Evolutionary conservation across 1,284 basidiomycete species (phyloP), one percentile per base, ranked within the genome.

Genomic region (Ganoderma resinaceum): DNA sequence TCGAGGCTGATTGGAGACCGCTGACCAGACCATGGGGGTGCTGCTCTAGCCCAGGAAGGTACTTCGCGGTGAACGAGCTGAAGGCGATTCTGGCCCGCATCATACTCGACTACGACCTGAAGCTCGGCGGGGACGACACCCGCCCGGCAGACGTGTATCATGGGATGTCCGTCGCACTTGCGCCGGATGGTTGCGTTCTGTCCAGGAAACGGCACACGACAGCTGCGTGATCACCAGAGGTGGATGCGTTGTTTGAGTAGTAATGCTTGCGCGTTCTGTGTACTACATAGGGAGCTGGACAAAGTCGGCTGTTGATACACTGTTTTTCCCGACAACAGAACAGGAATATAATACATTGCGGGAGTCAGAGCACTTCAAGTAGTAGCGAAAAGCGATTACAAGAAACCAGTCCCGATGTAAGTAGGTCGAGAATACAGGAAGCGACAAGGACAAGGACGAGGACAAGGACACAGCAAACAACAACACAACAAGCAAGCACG

Each of bases 11-110:
- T n/a, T 29, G 4, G 2, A 9, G 4, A 14, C 38, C 38, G 12
- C 12, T 7, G 38, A 38, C 5, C 38, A 11, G n/a, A n/a, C n/a
- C n/a, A n/a, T n/a, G n/a, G n/a, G n/a, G n/a, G n/a, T n/a, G n/a
- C n/a, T n/a, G 23, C 23, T 8, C 2, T 62, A 79, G 83, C 67
- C 84, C 84, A 5, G 84, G 83, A 1, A 78, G 84, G 5, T 85
- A 84, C 77, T 85, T 86, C 70, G 84, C 84, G 0, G 81, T 79
- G 16, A 82, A 79, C 65, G 82, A 82, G 72, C 74, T 86, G 43
- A 87, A 87, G 73, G 76, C 79, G 1, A 80, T 86, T 77, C 70
- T 86, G 40, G 83, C 82, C 6, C 78, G 85, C 64, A 72, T 85
- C 16, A 67, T 86, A 3, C 40, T 83, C 40, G 82, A 80, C 60